Base-by-base conservation (phyloP, 192 early-diverging fungal genomes). In the Podila epigama region DNA sequence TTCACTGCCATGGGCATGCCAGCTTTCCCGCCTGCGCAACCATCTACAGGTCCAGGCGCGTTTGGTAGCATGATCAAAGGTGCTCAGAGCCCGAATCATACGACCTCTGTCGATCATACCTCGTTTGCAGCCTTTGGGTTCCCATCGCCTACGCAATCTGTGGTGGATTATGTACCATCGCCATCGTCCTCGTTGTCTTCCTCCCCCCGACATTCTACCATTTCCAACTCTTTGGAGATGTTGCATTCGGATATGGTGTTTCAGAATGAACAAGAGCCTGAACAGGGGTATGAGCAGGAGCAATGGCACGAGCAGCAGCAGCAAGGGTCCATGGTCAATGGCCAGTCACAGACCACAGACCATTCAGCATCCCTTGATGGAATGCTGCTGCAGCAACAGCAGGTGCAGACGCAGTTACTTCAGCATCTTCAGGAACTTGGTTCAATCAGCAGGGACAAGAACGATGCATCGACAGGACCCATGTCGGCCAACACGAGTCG, bases 61-160 rank as follows among this genome's bases (percentile, higher is more conserved):
- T 41, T 8, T 15, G 15, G 39, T 41, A 41, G 39, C 39, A 15
- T 41, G 39, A 41, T 8, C 39, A 11, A 8, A 5, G 48, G 5
- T 51, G 18, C 48, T 51, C 18, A 51, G 5, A 13, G 25, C 15
- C 48, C 48, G 0, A 50, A 58, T 37, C 42, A 32, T 33, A 42
- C 31, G 36, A 60, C 8, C 20, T 20, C 4, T 25, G 44, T 48
- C 63, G 56, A 58, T 22, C 73, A 77, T 25, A 68, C 73, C 0
- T 58, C 66, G 10, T 77, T 77, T 54, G 44, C 73, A 12, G 73
- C 66, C 5, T 77, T 77, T 60, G 64, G 73, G 16, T 77, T 77
- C 34, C 73, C 73, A 0, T 68, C 73, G 4, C 73, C 73, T 6
- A 62, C 32, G 1, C 31, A 6, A 3, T 75, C 72, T 9, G 65